phyloP scores from a whole-genome alignment of 2,329 filamentous ascomycete species.

The Botrytis galanthina region DNA sequence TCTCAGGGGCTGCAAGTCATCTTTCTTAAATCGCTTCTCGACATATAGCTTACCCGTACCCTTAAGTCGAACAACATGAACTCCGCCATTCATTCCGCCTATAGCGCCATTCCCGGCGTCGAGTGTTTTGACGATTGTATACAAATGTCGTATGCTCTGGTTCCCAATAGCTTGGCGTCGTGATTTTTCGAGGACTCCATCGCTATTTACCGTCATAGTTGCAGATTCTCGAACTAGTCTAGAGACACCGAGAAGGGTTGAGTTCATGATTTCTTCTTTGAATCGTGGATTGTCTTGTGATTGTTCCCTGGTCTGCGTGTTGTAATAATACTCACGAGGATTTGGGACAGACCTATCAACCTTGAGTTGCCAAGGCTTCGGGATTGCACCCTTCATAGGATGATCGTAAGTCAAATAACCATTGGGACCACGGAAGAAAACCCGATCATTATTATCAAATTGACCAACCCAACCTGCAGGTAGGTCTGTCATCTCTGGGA shows the following conservation, averaged over 20 bases:
- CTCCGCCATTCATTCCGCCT: slow-evolving; percentile 36
- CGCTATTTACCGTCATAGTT: slow-evolving; percentile 16
- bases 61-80: slow-evolving; percentile 31
- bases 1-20: neutral
- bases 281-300: slow-evolving; percentile 22
- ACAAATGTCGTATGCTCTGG: slow-evolving; percentile 25
- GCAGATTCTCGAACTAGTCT: slow-evolving; percentile 19
- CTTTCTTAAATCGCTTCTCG: slow-evolving; percentile 28
- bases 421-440: slow-evolving; percentile 10
- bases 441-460: slow-evolving; percentile 8
- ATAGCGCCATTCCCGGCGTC: slow-evolving; percentile 28
- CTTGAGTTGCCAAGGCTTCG: slow-evolving; percentile 22
- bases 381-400: slow-evolving; percentile 19
- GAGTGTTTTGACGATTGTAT: slow-evolving; percentile 31
- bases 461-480: slow-evolving; percentile 8
- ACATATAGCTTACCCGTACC: slow-evolving; percentile 21
- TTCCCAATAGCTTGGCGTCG: slow-evolving; percentile 10
- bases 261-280: slow-evolving; percentile 6
- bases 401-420: slow-evolving; percentile 13
- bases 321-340: slow-evolving; percentile 18
- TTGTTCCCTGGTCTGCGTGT: neutral
- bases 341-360: slow-evolving; percentile 1
- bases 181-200: slow-evolving; percentile 6
- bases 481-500: slow-evolving; percentile 6
- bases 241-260: slow-evolving; percentile 9